These are phyloP conservation scores for Ogataea trehalophila DNA, from an alignment of 805 yeast genomes.

Conservation along the genomic window DNA sequence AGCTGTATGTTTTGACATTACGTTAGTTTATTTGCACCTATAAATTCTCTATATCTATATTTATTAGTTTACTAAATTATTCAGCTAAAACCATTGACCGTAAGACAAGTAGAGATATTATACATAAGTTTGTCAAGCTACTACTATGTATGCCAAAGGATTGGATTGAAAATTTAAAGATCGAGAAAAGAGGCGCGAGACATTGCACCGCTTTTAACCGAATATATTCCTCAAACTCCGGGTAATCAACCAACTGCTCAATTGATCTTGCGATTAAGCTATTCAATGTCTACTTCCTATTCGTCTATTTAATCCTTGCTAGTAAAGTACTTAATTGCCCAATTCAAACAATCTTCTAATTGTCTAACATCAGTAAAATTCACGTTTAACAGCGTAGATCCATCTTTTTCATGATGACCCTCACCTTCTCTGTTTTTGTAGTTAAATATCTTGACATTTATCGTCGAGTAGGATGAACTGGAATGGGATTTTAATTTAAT, in stretches of 20 bases:
- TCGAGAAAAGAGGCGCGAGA: too few relatives aligned
- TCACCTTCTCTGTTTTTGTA: conserved; percentile 8
- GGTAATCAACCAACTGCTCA: too few relatives aligned
- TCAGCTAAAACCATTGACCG: too few relatives aligned
- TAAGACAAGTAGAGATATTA: background rate
- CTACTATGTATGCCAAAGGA: too few relatives aligned
- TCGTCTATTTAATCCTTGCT: background rate
- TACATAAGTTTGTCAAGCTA: too few relatives aligned
- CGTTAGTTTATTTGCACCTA: background rate
- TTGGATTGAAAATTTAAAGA: too few relatives aligned
- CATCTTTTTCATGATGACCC: conserved; percentile 13
- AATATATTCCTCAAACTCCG: too few relatives aligned
- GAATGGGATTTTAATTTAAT: conserved; percentile 11
- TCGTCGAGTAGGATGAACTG: conserved; percentile 15
- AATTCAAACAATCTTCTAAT: conserved; percentile 50
- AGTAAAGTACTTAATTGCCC: conserved; percentile 38
- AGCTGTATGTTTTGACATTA: background rate
- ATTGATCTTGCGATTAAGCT: background rate
- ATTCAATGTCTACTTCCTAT: too few relatives aligned
- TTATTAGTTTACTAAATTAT: too few relatives aligned
- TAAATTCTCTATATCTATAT: too few relatives aligned
- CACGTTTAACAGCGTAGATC: conserved; percentile 36
- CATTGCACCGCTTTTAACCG: too few relatives aligned
- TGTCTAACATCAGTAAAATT: conserved; percentile 47
- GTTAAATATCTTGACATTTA: conserved; percentile 8